A percentile compares a stretch with the other conserved stretches of the same genome.
phyloP scores from a whole-genome alignment of 352 stramenopile genomes.

The Blastocystis sp. region DNA sequence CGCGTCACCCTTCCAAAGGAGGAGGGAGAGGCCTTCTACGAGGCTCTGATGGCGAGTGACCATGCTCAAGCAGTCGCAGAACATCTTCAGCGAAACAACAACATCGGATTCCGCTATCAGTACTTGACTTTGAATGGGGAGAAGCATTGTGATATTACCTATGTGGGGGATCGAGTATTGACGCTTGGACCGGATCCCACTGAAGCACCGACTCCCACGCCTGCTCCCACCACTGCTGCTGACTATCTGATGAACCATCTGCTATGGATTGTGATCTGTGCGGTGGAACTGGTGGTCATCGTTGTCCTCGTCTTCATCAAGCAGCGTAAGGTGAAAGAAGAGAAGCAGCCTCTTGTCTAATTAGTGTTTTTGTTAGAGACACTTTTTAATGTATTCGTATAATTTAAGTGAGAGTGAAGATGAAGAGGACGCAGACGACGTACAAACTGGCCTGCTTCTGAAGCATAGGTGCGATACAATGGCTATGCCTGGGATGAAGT shows the following conservation, averaged over 20 bases:
- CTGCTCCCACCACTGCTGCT: neutral
- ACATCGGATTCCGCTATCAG: neutral
- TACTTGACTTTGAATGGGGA: neutral
- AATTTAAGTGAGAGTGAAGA: constrained; percentile 44
- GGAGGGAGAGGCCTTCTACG: neutral
- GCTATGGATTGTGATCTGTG: neutral
- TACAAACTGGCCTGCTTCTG: neutral
- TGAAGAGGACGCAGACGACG: constrained; percentile 24
- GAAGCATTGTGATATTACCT: neutral
- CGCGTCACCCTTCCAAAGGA: neutral
- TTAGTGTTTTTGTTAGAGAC: neutral
- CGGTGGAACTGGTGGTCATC: neutral
- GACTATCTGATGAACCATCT: neutral
- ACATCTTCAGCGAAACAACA: constrained; percentile 5
- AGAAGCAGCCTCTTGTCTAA: neutral
- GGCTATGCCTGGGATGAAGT: constrained; percentile 50
- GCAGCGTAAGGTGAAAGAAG: neutral
- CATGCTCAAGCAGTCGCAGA: neutral
- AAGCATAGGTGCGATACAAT: constrained; percentile 6
- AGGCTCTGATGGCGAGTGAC: neutral
- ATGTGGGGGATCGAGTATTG: neutral
- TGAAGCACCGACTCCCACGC: neutral
- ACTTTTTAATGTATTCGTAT: constrained; percentile 37
- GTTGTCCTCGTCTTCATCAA: neutral
- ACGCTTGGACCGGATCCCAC: neutral